These are phyloP conservation scores for Aspergillus affinis DNA, from an alignment of 495 filamentous ascomycete species.

Conservation along the genomic window DNA sequence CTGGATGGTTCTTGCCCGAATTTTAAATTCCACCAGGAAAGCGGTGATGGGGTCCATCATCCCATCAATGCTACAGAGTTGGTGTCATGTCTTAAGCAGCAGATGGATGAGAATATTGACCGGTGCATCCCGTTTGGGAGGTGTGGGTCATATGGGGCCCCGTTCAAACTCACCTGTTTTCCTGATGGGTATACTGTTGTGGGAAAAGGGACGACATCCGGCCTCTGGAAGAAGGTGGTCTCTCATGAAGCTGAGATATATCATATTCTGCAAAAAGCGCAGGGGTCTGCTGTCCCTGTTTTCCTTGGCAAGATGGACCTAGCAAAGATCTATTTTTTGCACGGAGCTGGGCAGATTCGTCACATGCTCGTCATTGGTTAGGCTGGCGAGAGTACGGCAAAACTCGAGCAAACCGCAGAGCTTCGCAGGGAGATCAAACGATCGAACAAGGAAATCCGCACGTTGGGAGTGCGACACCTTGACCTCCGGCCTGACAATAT, in stretches of 20 bases:
- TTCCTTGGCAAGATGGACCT: conserved; percentile 46
- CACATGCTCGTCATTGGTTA: conserved; percentile 48
- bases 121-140: too few species aligned
- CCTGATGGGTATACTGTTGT: conserved; percentile 47
- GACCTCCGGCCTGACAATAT: conserved; percentile 19
- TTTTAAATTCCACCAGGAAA: too few species aligned
- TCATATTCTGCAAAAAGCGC: conserved; percentile 29
- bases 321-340: conserved; percentile 29
- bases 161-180: conserved; percentile 40
- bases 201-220: conserved; percentile 41
- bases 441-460: conserved; percentile 9
- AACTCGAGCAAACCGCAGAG: conserved; percentile 12
- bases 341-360: conserved; percentile 37
- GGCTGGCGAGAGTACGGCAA: conserved; percentile 28
- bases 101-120: too few species aligned
- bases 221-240: conserved; percentile 32
- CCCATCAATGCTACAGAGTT: too few species aligned
- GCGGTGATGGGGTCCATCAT: too few species aligned
- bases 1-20: too few species aligned
- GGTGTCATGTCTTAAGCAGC: too few species aligned
- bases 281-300: conserved; percentile 40
- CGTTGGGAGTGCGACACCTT: conserved; percentile 10
- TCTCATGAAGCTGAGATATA: conserved; percentile 44
- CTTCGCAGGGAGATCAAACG: conserved; percentile 6
- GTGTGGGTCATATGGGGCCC: conserved; percentile 16